These are phyloP conservation scores for Fusarium sp. DNA, from an alignment of 2,329 filamentous ascomycete genomes.

Conservation along the genomic window DNA sequence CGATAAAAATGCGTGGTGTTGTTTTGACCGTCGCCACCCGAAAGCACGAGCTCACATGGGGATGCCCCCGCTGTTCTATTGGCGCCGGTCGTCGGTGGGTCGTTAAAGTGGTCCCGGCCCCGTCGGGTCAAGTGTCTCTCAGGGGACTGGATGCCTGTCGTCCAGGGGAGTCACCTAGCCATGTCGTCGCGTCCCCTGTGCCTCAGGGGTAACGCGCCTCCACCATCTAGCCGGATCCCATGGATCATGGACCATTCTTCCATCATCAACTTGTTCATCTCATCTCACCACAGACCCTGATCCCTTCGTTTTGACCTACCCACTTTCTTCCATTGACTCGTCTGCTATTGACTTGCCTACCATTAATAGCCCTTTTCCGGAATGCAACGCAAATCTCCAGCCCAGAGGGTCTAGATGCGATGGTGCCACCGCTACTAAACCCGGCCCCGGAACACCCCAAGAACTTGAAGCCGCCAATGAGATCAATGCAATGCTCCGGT, in stretches of 20 bases:
- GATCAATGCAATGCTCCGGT: neutral
- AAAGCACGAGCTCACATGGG: slow-evolving; percentile 2
- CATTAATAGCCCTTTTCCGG: neutral
- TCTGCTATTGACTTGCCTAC: neutral
- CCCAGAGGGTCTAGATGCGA: neutral
- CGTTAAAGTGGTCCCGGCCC: neutral
- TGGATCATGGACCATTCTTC: neutral
- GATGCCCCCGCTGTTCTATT: neutral
- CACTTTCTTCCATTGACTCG: neutral
- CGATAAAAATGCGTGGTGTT: neutral
- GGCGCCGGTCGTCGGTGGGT: neutral
- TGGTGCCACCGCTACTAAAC: neutral
- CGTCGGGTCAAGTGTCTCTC: neutral
- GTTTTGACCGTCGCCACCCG: slow-evolving; percentile 1
- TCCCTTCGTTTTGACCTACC: neutral
- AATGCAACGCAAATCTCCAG: neutral
- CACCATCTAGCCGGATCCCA: neutral
- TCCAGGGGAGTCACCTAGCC: neutral
- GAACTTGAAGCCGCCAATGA: neutral
- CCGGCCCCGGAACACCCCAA: neutral
- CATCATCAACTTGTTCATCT: slow-evolving; percentile 2
- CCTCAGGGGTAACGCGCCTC: neutral
- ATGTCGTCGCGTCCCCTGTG: neutral
- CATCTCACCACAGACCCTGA: slow-evolving; percentile 4
- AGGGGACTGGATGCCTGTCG: neutral